Base-by-base conservation (phyloP, 1,139 yeast species). In the Kurtzmaniella quercitrusa region DNA sequence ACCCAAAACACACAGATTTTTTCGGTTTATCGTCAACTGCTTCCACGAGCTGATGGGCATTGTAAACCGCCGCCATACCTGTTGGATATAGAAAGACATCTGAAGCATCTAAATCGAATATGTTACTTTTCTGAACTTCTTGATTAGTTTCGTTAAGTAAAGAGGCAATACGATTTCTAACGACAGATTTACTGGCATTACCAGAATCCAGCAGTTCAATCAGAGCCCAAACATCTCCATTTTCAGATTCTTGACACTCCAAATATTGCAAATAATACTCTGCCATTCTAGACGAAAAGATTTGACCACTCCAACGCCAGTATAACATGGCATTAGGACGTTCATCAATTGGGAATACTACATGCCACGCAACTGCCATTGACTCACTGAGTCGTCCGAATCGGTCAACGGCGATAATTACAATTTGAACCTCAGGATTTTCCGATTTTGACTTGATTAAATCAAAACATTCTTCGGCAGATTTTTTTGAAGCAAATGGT, bases 281-380 rank as follows among this genome's bases (percentile, higher is more conserved):
- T 1, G 91, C 97, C 63, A 84, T 68, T 54, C 98, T 70, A 9
- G 96, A 87, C 15, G 96, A 87, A 37, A 93, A 78, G 11, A 96
- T 96, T 61, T 93, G 98, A 26, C 98, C 98, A 0, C 95, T 73
- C 56, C 89, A 96, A 59, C 91, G 97, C 98, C 98, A 93, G 65
- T 87, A 93, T 52, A 80, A 81, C 59, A 88, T 89, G 26, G 94
- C 93, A 4, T 85, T 59, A 1, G 78, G 62, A 50, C 70, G 80
- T 41, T 76, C 78, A 2, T 65, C 57, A 2, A 72, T 68, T 0
- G 88, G 88, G 54, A 84, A 83, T 52, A 93, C 85, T 2, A 88
- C 88, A 26, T 81, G 86, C 0, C 93, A 86, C 44, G 91, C 76
- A 40, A 76, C 76, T 5, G 89, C 78, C 47, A 81, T 89, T 18